Evolutionary conservation across 176 grass and related monocot species (phyloP), one percentile per base, ranked within the genome.

Genomic region (Zoysia japonica): DNA sequence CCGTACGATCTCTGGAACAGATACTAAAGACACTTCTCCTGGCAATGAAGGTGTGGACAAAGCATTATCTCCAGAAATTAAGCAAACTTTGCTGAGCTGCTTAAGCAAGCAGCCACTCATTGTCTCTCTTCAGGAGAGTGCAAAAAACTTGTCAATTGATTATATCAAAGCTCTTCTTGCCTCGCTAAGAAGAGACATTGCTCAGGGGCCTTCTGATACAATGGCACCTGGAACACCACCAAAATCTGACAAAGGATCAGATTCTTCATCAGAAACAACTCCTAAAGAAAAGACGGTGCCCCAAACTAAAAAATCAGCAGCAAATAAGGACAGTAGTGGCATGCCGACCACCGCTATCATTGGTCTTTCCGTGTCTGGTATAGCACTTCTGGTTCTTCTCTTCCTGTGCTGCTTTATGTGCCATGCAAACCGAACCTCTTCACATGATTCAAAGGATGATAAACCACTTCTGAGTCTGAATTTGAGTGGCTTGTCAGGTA

Each of bases 401-500:
- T 86, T 75, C 46, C 61, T 94, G 49, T 85, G 84, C 63, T 91
- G 65, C 78, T 82, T 53, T 60, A 68, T 74, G 68, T 93, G 44
- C 41, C 73, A 47, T 47, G 84, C 51, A 90, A 91, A 57, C 1
- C 70, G 47, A 65, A 75, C 19, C 62, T 85, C 62, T 65, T 69
- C 80, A 37, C 77, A 88, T 72, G 77, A 59, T 15, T 60, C 75
- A 70, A 85, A 13, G 67, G 87, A 94, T 80, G 80, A 92, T 78
- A 79, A 85, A 38, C 79, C 86, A 36, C 84, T 89, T 70, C 53
- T 97, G 57, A 65, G 17, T 82, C 67, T 87, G 47, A 86, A 83
- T 60, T 56, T 93, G 75, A 89, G 86, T 47, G 77, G 88, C 39
- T 76, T 88, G 43, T 89, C 96, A 72, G 82, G 84, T 93, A 93